Conservation (phyloP, 2,329 filamentous ascomycete species). For the Helotiales sp. region DNA sequence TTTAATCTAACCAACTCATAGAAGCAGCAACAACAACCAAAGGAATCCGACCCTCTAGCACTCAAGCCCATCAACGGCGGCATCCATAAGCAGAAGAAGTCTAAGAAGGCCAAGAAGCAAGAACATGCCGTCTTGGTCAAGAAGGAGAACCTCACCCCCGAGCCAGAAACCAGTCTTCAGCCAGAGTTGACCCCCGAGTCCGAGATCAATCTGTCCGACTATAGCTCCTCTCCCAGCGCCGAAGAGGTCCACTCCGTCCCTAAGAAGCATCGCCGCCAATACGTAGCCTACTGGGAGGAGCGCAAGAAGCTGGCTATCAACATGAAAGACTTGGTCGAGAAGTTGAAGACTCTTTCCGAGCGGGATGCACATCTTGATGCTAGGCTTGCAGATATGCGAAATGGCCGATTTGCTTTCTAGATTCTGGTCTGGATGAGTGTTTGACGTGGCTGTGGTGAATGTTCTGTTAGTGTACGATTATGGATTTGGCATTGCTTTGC, state of each 20-base stretch:
- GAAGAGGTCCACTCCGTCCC: background rate
- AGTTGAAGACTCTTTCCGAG: background rate
- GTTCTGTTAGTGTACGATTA: background rate
- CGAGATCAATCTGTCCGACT: background rate
- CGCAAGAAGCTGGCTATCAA: background rate
- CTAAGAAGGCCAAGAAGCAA: background rate
- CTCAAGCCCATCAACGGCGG: conserved; percentile 8
- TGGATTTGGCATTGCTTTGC: background rate
- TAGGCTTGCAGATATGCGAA: background rate
- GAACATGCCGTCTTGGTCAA: background rate
- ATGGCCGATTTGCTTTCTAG: background rate
- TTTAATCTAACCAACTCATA: background rate
- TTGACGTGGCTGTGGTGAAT: background rate
- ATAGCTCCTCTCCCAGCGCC: background rate
- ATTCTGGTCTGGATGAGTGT: background rate
- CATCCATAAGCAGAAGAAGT: conserved; percentile 8
- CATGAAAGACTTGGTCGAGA: background rate
- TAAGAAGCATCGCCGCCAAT: background rate
- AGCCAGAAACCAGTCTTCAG: background rate
- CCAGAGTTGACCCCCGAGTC: background rate
- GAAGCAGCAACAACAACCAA: conserved; percentile 5
- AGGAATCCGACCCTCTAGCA: background rate
- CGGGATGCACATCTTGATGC: background rate
- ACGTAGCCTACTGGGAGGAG: background rate
- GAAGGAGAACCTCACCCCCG: background rate